Conservation (phyloP, 2,329 filamentous ascomycete species). For the Trichoderma polysporum region DNA sequence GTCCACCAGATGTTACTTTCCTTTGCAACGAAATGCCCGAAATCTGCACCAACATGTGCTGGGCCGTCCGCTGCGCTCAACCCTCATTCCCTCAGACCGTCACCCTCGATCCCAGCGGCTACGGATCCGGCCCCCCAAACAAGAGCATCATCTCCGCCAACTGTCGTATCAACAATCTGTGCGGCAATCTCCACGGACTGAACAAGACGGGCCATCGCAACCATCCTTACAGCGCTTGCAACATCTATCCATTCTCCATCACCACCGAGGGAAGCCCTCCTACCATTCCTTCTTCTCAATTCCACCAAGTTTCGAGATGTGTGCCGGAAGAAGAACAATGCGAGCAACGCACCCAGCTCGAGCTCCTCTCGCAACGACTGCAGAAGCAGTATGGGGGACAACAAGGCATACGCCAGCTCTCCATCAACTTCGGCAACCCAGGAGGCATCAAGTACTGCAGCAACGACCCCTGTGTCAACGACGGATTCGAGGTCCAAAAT, state of each 20-base stretch:
- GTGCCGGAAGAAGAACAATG: constrained; percentile 23
- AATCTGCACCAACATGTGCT: constrained; percentile 29
- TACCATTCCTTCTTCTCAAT: not conserved
- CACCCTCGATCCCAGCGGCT: constrained; percentile 21
- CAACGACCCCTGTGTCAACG: constrained; percentile 25
- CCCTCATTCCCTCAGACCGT: constrained; percentile 22
- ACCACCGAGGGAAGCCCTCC: constrained; percentile 14
- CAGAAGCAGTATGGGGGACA: constrained; percentile 1
- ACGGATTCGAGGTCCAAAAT: constrained; percentile 26
- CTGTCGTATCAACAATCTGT: constrained; percentile 23
- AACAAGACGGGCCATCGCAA: constrained; percentile 23
- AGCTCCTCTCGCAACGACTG: not conserved
- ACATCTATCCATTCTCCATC: constrained; percentile 25
- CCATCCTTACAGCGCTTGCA: constrained; percentile 20
- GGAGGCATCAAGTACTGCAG: constrained; percentile 23
- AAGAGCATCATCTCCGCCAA: constrained; percentile 16
- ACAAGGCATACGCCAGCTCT: constrained; percentile 9
- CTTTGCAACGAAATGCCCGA: constrained; percentile 25
- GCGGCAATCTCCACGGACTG: constrained; percentile 12
- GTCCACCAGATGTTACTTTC: constrained; percentile 26
- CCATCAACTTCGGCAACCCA: constrained; percentile 26
- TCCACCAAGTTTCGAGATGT: constrained; percentile 26
- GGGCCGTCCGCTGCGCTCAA: constrained; percentile 26
- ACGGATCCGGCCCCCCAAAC: not conserved
- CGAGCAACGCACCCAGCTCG: constrained; percentile 18